These are phyloP conservation scores for Zalaria sp. DNA, from an alignment of 2,329 filamentous ascomycete species.

Conservation along the genomic window DNA sequence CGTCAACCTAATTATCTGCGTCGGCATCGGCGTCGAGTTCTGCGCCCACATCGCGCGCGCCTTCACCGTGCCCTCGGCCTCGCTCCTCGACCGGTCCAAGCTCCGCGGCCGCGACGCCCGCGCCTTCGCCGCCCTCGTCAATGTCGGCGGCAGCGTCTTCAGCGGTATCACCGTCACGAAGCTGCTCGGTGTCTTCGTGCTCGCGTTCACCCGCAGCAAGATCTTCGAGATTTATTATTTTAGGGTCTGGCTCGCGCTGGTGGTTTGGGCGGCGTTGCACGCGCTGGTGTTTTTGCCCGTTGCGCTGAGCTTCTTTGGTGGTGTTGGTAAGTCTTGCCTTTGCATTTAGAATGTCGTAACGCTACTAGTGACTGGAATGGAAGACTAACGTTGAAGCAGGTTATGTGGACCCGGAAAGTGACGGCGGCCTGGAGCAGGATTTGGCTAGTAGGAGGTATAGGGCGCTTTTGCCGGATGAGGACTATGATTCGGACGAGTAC, in stretches of 20 bases:
- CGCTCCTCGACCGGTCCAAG: slow-evolving; percentile 65
- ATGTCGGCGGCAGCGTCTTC: slow-evolving; percentile 88
- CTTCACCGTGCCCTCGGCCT: slow-evolving; percentile 81
- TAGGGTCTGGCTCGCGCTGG: slow-evolving; percentile 84
- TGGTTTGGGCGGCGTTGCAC: slow-evolving; percentile 77
- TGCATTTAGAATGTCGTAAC: not conserved
- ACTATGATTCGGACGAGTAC: slow-evolving; percentile 57
- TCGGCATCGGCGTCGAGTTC: slow-evolving; percentile 93
- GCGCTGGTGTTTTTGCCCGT: slow-evolving; percentile 87
- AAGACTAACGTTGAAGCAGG: slow-evolving; percentile 29
- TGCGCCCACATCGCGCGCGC: slow-evolving; percentile 93
- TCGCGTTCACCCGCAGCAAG: slow-evolving; percentile 92
- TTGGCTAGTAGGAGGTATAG: slow-evolving; percentile 66
- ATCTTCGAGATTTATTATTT: slow-evolving; percentile 99
- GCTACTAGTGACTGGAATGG: slow-evolving; percentile 2
- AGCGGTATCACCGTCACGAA: slow-evolving; percentile 95
- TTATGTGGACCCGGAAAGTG: slow-evolving; percentile 74
- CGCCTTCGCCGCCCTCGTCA: slow-evolving; percentile 85
- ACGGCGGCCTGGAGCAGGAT: slow-evolving; percentile 82
- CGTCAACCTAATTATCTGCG: slow-evolving; percentile 92
- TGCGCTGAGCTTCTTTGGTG: slow-evolving; percentile 70
- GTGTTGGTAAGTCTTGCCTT: slow-evolving; percentile 44
- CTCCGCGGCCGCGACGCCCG: slow-evolving; percentile 74
- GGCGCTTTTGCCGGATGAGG: slow-evolving; percentile 63
- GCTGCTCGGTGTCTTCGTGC: slow-evolving; percentile 75